Conservation (phyloP, 139 green algal species). For the Micractinium sp. region DNA sequence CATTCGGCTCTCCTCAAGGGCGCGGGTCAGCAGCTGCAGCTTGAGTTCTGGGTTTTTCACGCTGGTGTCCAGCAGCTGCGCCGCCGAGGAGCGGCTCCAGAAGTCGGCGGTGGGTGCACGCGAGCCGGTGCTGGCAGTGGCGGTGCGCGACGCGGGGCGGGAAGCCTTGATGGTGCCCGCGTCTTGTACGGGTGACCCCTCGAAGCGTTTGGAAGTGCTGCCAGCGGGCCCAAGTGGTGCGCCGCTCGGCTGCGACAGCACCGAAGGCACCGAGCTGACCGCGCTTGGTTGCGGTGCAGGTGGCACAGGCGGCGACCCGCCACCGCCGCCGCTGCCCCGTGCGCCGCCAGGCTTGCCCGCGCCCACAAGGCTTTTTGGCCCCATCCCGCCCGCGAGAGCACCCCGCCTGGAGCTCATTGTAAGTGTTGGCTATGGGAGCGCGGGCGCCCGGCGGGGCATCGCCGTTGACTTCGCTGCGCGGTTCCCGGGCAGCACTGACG, state of each 20-base stretch:
- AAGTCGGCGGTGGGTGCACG: not conserved
- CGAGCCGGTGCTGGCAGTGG: not conserved
- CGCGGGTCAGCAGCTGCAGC: conserved; percentile 18
- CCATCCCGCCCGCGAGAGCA: no score
- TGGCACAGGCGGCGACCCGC: not conserved
- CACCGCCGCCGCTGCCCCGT: no score
- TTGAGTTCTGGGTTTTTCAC: conserved; percentile 17
- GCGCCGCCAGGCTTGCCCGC: no score
- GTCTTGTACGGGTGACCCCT: not conserved
- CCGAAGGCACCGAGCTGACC: not conserved
- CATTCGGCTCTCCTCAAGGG: conserved; percentile 14
- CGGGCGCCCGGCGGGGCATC: no score
- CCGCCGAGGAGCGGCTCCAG: not conserved
- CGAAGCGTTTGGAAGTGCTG: not conserved
- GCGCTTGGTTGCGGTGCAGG: not conserved
- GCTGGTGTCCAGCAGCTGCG: not conserved
- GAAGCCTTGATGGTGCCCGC: no score
- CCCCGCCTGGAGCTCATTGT: no score
- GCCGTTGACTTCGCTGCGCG: no score
- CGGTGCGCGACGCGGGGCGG: not conserved
- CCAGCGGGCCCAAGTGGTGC: not conserved
- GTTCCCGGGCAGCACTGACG: no score
- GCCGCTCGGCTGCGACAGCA: not conserved
- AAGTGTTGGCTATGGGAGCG: no score
- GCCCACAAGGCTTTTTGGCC: no score